These are phyloP conservation scores for Colletotrichum endophyticum DNA, from an alignment of 2,329 filamentous ascomycete species.

Conservation along the genomic window DNA sequence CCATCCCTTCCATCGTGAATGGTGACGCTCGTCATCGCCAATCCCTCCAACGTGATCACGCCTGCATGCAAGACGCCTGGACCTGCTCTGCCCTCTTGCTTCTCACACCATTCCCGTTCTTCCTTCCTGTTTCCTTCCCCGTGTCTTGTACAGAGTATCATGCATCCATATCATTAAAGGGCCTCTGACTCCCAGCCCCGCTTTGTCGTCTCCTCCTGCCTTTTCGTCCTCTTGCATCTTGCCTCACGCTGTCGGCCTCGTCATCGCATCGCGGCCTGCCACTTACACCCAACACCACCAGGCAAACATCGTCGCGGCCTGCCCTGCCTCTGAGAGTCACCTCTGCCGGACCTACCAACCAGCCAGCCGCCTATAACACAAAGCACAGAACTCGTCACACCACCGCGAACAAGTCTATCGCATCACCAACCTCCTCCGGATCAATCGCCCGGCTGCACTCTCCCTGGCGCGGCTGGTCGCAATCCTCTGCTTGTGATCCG, in stretches of 20 bases:
- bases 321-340: background rate
- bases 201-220: background rate
- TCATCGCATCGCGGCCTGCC: background rate
- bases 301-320: background rate
- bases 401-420: background rate
- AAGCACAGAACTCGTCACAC: background rate
- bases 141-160: background rate
- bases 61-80: slow-evolving; percentile 6
- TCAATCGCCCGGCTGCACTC: background rate
- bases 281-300: background rate
- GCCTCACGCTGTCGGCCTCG: background rate
- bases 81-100: background rate
- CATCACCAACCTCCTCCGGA: background rate
- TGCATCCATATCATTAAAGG: background rate
- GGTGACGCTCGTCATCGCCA: background rate
- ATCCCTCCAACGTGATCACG: slow-evolving; percentile 8
- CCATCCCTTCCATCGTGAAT: background rate
- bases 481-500: background rate
- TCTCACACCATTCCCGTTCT: background rate
- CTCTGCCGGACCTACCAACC: background rate
- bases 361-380: background rate
- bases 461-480: background rate
- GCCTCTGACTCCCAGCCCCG: background rate
- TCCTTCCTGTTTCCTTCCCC: background rate
- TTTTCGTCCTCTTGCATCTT: background rate